Evolutionary conservation across 2,329 filamentous ascomycete species (phyloP).

Genomic region (Trichoderma semiorbis): DNA sequence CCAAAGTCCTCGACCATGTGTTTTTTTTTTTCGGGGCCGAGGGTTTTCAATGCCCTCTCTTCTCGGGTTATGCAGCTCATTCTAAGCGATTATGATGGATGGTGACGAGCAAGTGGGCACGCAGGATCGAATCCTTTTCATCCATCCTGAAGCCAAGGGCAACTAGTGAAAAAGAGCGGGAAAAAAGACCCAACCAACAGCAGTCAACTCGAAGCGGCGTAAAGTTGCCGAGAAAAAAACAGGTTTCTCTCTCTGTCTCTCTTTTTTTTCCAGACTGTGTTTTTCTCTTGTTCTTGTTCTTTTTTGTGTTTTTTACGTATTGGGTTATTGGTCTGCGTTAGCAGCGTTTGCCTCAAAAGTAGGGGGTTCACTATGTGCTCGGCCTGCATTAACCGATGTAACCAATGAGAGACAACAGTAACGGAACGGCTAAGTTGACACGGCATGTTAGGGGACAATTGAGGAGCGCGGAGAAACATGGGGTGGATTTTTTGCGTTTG

Average conservation of each 20-base stretch:
- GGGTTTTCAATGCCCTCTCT: background rate
- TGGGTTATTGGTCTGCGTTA: background rate
- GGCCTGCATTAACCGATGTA: background rate
- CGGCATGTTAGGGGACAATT: background rate
- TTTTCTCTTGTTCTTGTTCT: background rate
- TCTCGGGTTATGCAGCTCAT: background rate
- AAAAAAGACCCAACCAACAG: background rate
- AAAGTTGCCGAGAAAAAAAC: background rate
- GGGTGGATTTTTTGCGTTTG: background rate
- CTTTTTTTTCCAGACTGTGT: background rate
- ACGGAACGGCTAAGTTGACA: background rate
- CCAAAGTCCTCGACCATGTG: background rate
- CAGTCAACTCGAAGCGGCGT: background rate
- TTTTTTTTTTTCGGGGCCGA: background rate
- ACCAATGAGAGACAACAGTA: conserved; percentile 1
- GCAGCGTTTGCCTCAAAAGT: background rate
- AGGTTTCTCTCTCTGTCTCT: background rate
- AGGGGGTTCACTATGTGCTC: background rate
- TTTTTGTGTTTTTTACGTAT: background rate
- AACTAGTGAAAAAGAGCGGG: background rate
- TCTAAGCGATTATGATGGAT: background rate
- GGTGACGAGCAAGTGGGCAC: background rate
- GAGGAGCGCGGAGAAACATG: background rate
- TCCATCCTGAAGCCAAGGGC: background rate
- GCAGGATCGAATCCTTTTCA: conserved; percentile 3